Evolutionary conservation across 176 grass and related monocot species (phyloP).

Genomic region (Oryza meridionalis): DNA sequence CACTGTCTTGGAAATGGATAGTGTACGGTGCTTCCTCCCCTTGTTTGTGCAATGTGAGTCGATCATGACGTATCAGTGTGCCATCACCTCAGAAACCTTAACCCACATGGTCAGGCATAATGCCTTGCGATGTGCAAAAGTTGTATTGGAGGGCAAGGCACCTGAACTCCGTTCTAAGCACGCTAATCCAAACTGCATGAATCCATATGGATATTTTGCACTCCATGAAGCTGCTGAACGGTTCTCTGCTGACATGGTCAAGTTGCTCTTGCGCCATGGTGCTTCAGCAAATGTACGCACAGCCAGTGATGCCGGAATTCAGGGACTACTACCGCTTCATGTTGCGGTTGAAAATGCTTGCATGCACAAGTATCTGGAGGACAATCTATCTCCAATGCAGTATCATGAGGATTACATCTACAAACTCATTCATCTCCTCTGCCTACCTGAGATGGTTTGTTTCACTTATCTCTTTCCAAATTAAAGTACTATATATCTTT

Average conservation of each 20-base stretch:
- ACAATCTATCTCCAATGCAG: neutral
- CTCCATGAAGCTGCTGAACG: neutral
- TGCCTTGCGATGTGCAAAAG: too few relatives aligned
- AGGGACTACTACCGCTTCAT: neutral
- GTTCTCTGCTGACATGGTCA: neutral
- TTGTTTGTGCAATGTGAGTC: too few relatives aligned
- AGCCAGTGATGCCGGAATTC: neutral
- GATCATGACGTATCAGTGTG: too few relatives aligned
- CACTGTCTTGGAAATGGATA: too few relatives aligned
- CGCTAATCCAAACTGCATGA: too few relatives aligned
- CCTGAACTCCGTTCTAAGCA: too few relatives aligned
- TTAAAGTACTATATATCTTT: neutral
- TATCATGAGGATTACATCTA: neutral
- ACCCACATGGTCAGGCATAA: too few relatives aligned
- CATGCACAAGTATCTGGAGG: neutral
- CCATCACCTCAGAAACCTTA: too few relatives aligned
- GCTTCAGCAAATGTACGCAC: neutral
- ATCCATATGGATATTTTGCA: too few relatives aligned
- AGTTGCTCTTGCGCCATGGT: neutral
- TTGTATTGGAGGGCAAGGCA: too few relatives aligned
- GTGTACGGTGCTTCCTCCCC: too few relatives aligned
- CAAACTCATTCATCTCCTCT: neutral
- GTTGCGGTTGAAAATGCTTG: neutral
- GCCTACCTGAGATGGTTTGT: conserved; percentile 5
- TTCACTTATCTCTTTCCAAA: neutral